phyloP scores from a whole-genome alignment of 768 basidiomycete genomes.

The Mycena venus region DNA sequence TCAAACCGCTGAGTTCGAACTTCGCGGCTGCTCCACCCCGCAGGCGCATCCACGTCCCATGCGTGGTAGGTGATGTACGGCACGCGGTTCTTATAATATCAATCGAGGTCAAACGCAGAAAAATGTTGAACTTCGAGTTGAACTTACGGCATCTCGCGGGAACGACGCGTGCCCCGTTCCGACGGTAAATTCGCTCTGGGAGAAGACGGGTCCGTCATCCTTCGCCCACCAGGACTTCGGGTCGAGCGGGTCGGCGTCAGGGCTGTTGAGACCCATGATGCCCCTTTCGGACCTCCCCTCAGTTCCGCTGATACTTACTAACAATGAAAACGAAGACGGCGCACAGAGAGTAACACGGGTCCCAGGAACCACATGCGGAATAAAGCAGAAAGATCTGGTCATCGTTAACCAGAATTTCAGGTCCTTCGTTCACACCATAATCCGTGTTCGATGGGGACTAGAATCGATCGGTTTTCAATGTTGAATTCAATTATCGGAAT shows the following conservation, averaged over 20 bases:
- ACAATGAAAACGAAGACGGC: neutral
- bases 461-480: neutral
- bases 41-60: constrained; percentile 21
- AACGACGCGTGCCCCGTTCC: constrained; percentile 28
- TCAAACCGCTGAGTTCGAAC: constrained; percentile 16
- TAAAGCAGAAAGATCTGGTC: constrained; percentile 15
- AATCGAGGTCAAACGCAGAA: no score
- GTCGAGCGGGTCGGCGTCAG: constrained; percentile 63
- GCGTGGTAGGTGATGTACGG: constrained; percentile 21
- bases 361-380: constrained; percentile 15
- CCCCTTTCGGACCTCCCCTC: neutral
- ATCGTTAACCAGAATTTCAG: constrained; percentile 5
- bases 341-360: constrained; percentile 14
- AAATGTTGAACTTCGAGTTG: no score
- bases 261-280: constrained; percentile 12
- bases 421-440: constrained; percentile 25
- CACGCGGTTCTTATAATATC: constrained; percentile 11
- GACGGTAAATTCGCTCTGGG: neutral
- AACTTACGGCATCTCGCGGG: constrained; percentile 19
- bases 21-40: constrained; percentile 21
- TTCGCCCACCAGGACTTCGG: constrained; percentile 21
- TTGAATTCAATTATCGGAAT: no score
- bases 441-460: constrained; percentile 12
- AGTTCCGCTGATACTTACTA: no score
- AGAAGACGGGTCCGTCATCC: constrained; percentile 22